Conservation (phyloP, 345 rosid species). For the Ceriops zippeliana region DNA sequence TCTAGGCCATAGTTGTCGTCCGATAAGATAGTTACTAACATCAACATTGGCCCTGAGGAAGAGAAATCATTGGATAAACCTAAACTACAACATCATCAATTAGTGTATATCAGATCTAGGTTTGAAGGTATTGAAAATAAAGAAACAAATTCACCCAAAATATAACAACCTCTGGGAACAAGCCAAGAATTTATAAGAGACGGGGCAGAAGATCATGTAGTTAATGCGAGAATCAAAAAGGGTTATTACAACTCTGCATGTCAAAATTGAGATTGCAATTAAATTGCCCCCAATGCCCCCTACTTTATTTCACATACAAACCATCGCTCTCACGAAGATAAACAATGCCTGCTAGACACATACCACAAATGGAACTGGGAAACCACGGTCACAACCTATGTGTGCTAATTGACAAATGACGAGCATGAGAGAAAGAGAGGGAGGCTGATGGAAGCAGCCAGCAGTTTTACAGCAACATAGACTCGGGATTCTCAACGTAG, state of each 20-base stretch:
- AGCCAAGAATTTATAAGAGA: too few relatives aligned
- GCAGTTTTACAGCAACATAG: slow-evolving; percentile 70
- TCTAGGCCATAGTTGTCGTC: too few relatives aligned
- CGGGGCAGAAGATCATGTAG: too few relatives aligned
- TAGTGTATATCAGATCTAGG: too few relatives aligned
- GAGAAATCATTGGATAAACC: too few relatives aligned
- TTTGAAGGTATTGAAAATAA: too few relatives aligned
- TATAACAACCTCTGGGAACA: too few relatives aligned
- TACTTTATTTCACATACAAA: slow-evolving; percentile 23
- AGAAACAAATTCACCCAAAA: too few relatives aligned
- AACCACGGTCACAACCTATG: background rate
- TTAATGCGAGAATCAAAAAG: background rate
- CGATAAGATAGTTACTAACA: too few relatives aligned
- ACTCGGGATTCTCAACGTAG: slow-evolving; percentile 85
- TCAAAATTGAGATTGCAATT: slow-evolving; percentile 11
- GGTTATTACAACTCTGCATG: background rate
- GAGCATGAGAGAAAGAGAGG: background rate
- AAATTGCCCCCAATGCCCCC: slow-evolving; percentile 21
- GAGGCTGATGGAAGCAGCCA: background rate
- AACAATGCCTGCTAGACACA: background rate
- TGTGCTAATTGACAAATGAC: background rate
- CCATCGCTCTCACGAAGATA: too few relatives aligned
- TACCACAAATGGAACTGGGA: background rate
- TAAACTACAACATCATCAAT: too few relatives aligned
- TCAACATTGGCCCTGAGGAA: too few relatives aligned